Percentiles rank a stretch among this genome's conserved stretches.
phyloP scores from a whole-genome alignment of 2,329 filamentous ascomycete species.

The Coniochaeta sp. region DNA sequence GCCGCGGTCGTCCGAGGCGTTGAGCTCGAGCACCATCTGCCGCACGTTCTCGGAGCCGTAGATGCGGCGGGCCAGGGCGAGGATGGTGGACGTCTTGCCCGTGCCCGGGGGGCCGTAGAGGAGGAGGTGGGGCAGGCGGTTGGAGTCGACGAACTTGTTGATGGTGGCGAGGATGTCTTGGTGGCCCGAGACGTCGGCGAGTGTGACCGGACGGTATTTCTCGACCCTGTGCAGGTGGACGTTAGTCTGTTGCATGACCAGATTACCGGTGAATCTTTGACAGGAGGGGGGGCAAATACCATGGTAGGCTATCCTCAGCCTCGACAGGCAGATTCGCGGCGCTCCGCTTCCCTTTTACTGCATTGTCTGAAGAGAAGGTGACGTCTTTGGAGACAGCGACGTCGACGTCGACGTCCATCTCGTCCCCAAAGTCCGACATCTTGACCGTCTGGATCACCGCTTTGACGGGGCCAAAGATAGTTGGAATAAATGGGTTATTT shows the following conservation, averaged over 20 bases:
- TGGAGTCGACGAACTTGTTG: constrained; percentile 94
- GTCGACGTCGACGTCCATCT: constrained; percentile 55
- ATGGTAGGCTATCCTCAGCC: constrained; percentile 88
- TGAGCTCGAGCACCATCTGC: constrained; percentile 97
- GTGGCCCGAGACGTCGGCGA: constrained; percentile 91
- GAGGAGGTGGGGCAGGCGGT: constrained; percentile 88
- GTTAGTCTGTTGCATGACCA: background rate
- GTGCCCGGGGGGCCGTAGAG: constrained; percentile 96
- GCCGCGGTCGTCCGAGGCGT: constrained; percentile 92
- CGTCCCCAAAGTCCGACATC: constrained; percentile 55
- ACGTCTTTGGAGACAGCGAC: constrained; percentile 41
- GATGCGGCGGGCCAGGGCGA: constrained; percentile 86
- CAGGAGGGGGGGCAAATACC: constrained; percentile 47
- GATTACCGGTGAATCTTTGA: background rate
- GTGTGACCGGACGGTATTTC: constrained; percentile 85
- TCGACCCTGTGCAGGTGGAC: constrained; percentile 63
- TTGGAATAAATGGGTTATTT: background rate
- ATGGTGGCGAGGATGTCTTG: constrained; percentile 96
- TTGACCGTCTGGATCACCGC: constrained; percentile 4
- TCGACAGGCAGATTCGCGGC: constrained; percentile 90
- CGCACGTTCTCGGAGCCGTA: constrained; percentile 89
- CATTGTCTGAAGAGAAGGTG: constrained; percentile 66
- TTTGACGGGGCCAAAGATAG: background rate
- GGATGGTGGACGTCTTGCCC: constrained; percentile 93
- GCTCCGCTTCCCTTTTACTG: constrained; percentile 80